Conservation (phyloP, 164 flowering plant species). For the Macadamia integrifolia region DNA sequence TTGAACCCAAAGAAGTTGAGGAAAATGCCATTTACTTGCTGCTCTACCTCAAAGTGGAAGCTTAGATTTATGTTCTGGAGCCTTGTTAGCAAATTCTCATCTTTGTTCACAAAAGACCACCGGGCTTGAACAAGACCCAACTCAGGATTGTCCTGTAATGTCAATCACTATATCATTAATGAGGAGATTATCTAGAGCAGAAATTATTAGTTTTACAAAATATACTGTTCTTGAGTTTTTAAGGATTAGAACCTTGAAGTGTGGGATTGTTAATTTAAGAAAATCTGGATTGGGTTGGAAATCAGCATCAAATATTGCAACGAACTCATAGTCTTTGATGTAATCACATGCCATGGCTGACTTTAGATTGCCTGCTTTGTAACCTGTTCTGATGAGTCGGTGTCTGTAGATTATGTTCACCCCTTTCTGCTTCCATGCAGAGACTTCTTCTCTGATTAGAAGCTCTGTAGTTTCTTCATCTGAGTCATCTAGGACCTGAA, state of each 20-base stretch:
- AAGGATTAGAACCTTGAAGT: slow-evolving; percentile 51
- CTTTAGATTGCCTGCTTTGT: slow-evolving; percentile 83
- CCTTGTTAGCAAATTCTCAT: slow-evolving; percentile 69
- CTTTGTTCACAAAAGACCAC: slow-evolving; percentile 75
- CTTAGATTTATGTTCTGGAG: slow-evolving; percentile 71
- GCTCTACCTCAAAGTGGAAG: slow-evolving; percentile 85
- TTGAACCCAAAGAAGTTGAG: slow-evolving; percentile 79
- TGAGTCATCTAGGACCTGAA: slow-evolving; percentile 77
- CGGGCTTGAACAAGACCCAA: slow-evolving; percentile 70
- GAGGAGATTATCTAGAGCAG: neutral
- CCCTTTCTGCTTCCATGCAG: slow-evolving; percentile 58
- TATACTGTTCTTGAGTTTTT: no score
- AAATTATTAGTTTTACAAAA: neutral
- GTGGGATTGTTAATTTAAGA: slow-evolving; percentile 60
- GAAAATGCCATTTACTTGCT: slow-evolving; percentile 74
- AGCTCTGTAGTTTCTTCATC: slow-evolving; percentile 41
- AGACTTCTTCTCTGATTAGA: slow-evolving; percentile 50
- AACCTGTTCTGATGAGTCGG: slow-evolving; percentile 56
- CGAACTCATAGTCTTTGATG: slow-evolving; percentile 67
- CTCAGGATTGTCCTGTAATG: slow-evolving; percentile 53
- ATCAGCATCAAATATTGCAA: slow-evolving; percentile 72
- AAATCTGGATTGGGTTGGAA: slow-evolving; percentile 73
- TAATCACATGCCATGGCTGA: slow-evolving; percentile 80
- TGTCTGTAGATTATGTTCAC: slow-evolving; percentile 67
- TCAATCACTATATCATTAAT: neutral